Percentiles rank a stretch among this genome's conserved stretches.
These are phyloP conservation scores for Tetratostichococcus sp. DNA, from an alignment of 139 green algal species.

Conservation along the genomic window DNA sequence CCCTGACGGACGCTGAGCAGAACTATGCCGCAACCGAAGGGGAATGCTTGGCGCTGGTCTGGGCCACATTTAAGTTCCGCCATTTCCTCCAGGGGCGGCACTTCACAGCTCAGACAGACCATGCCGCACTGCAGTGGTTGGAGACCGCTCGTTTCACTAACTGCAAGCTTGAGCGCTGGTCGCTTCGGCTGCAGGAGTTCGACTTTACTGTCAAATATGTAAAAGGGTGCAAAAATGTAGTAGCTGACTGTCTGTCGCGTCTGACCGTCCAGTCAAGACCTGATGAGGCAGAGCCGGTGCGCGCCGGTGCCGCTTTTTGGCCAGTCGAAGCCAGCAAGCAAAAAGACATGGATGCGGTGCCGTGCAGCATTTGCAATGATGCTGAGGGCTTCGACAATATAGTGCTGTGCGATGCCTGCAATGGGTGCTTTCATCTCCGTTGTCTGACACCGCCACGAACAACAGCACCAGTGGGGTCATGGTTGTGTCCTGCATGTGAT, in stretches of 20 bases:
- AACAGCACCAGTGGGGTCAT: background rate
- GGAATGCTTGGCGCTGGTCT: conserved; percentile 13
- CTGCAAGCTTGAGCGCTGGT: too few relatives aligned
- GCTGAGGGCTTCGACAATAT: background rate
- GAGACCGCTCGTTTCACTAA: background rate
- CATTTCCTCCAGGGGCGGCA: conserved; percentile 16
- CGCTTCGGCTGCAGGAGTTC: conserved; percentile 16
- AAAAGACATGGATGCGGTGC: background rate
- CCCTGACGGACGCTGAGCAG: too few relatives aligned
- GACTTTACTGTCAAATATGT: conserved; percentile 17
- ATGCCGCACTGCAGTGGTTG: conserved; percentile 11
- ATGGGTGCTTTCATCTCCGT: too few relatives aligned
- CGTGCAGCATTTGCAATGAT: background rate
- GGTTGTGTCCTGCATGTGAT: background rate
- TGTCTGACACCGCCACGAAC: background rate
- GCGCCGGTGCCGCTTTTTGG: background rate
- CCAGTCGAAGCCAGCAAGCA: background rate
- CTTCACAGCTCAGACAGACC: conserved; percentile 25
- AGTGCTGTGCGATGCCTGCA: too few relatives aligned
- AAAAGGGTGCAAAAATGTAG: background rate
- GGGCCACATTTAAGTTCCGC: conserved; percentile 6
- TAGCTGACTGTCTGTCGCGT: conserved; percentile 8
- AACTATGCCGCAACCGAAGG: conserved; percentile 25
- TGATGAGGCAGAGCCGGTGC: background rate
- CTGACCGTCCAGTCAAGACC: background rate